Base-by-base conservation (phyloP, 2,329 filamentous ascomycete species). In the Hypomyces rosellus region DNA sequence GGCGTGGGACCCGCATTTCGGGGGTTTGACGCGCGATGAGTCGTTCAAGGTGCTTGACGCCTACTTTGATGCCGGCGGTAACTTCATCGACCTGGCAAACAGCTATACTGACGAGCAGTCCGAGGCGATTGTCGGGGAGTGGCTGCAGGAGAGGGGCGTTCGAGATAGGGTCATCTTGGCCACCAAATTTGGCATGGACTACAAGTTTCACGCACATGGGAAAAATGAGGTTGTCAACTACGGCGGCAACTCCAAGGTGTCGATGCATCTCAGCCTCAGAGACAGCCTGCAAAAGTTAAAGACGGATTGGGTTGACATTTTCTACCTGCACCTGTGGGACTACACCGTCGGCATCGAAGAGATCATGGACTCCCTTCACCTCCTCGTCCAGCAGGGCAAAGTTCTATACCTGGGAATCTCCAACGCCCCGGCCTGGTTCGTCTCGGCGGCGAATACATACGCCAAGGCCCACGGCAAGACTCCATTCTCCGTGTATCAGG, bases 1-100 rank as follows among this genome's bases (percentile, higher is more conserved):
- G 3, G 37, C n/a, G 12, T 50, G 48, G 48, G 8, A 37, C 11
- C 43, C 45, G 4, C 16, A 22, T 22, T 46, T 50, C 37, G 48
- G 48, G 7, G 45, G 43, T 4, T 40, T 50, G 43, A 16, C 45
- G 22, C 45, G 46, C 18, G 48, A 50, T 11, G 46, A 30, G 37
- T 40, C 48, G 1, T 46, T 50, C 18, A 50, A 50, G 43, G 37
- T 50, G 20, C 30, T 51, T 2, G 49, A 51, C n/a, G 38, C 45
- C 4, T 51, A 48, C 9, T 48, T n/a, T n/a, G 49, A 48, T 2
- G 38, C 71, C 0, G 81, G 80, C 3, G 81, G 81, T 4, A 84
- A 84, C 65, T 82, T 84, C 62, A 80, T 84, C 57, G 81, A 84
- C 59, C 83, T 78, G 11, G 56, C 74, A 38, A 75, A 72, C 64